Base-by-base conservation (phyloP, 306 rosid species). In the Phaseolus lunatus region DNA sequence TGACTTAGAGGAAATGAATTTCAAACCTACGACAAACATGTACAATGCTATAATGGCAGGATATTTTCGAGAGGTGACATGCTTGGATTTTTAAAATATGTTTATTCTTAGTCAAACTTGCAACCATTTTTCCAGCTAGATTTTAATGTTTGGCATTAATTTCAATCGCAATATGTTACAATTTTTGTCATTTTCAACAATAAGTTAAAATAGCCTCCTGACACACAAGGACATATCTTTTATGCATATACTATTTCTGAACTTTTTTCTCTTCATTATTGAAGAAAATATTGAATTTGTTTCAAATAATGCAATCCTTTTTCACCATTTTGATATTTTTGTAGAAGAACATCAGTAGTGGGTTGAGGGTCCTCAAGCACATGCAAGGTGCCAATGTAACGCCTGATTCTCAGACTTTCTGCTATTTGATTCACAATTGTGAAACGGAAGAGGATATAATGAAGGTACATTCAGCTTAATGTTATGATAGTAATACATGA, bases 11-110 rank as follows among this genome's bases (percentile, higher is more conserved):
- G 76, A 87, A 82, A 78, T 80, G 87, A 78, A 84, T 70, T 29
- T 89, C 81, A 80, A 39, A 49, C 88, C 92, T 49, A 84, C 88
- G 0, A 1, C 86, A 13, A 13, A 20, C 85, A 89, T 92, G 92
- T 95, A 88, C 88, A 92, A 95, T 82, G 82, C 91, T 72, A 90
- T 95, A 76, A 84, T 95, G 92, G 90, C 80, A n/a, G 98, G 96
- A 64, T 92, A 88, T 88, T 92, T 89, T 67, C 92, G 96, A 56
- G 92, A 92, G 97, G 98, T 95, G 83, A 54, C 68, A 65, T 75
- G 67, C 48, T 87, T 70, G 74, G 64, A 37, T 82, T 78, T 44
- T 62, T 65, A 54, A 37, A 70, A 79, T 59, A 8, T 12, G 57
- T 67, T 39, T 56, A 33, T 37, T 71, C n/a, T 65, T 3, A 2